Evolutionary conservation across 1,284 basidiomycete genomes (phyloP).

Genomic region (Vanrija humicola): DNA sequence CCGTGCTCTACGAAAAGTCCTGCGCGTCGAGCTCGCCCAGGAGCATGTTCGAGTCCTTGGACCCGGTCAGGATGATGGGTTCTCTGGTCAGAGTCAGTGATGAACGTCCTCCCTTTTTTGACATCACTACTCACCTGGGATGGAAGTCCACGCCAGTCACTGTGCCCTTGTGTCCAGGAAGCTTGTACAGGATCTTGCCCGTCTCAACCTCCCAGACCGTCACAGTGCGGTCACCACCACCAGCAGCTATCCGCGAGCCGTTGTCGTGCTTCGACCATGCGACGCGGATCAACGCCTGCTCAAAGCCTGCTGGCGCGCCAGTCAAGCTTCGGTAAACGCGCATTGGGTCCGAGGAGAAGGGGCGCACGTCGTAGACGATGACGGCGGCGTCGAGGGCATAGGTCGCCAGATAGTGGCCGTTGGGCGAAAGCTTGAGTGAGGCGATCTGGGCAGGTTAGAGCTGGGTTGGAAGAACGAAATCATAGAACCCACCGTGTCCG

Average conservation of each 20-base stretch:
- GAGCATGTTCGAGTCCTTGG: constrained; percentile 84
- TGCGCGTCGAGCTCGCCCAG: constrained; percentile 74
- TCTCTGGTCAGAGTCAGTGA: constrained; percentile 55
- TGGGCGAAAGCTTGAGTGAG: constrained; percentile 81
- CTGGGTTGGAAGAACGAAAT: background rate
- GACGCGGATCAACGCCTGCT: constrained; percentile 71
- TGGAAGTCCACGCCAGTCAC: constrained; percentile 87
- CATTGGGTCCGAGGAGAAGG: constrained; percentile 76
- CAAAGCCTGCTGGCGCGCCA: constrained; percentile 86
- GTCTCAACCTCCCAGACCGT: constrained; percentile 92
- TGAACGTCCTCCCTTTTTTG: rapidly evolving
- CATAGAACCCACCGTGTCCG: constrained; percentile 63
- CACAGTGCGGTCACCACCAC: constrained; percentile 57
- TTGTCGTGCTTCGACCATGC: constrained; percentile 59
- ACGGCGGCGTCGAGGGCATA: constrained; percentile 82
- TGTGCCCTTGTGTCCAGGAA: constrained; percentile 90
- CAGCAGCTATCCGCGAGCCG: constrained; percentile 49
- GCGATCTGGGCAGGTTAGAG: constrained; percentile 50
- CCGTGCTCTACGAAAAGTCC: constrained; percentile 34
- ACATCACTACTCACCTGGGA: constrained; percentile 34
- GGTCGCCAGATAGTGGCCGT: constrained; percentile 76
- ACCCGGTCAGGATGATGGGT: constrained; percentile 81
- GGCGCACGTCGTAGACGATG: constrained; percentile 82
- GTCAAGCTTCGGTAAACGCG: constrained; percentile 73
- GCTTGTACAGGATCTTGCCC: constrained; percentile 77